A percentile compares a stretch with the other conserved stretches of the same genome.
Evolutionary conservation across 2,329 filamentous ascomycete species (phyloP).

Genomic region (Talaromyces amestolkiae): DNA sequence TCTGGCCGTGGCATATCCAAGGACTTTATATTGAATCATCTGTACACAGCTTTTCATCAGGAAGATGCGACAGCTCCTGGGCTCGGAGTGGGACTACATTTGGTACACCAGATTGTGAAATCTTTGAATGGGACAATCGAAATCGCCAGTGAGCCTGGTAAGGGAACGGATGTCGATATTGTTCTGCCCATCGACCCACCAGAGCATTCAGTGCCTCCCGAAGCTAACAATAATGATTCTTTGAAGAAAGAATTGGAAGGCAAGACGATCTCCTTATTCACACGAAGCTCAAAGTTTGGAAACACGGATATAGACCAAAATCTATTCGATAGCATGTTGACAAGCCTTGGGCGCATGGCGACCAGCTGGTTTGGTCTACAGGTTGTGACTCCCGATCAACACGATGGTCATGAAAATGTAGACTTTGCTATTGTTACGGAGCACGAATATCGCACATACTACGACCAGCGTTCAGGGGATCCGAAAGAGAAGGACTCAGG

Average conservation of each 20-base stretch:
- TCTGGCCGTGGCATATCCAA: background rate
- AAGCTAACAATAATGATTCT: background rate
- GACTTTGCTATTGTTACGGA: background rate
- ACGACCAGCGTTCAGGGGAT: background rate
- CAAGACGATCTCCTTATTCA: background rate
- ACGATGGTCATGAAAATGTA: background rate
- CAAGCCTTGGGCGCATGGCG: background rate
- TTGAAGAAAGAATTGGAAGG: background rate
- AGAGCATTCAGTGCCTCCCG: background rate
- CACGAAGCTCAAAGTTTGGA: background rate
- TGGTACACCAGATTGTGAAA: background rate
- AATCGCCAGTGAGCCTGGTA: background rate
- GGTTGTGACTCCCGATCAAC: background rate
- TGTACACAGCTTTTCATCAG: background rate
- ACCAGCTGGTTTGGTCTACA: conserved; percentile 1
- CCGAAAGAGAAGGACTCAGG: background rate
- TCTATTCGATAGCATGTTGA: background rate
- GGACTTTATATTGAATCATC: background rate
- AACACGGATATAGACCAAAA: background rate
- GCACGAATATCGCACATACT: background rate
- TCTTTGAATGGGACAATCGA: background rate
- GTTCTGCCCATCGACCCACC: background rate
- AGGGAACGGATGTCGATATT: background rate
- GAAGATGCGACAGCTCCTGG: background rate
- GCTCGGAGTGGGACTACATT: background rate